phyloP scores from a whole-genome alignment of 2,329 filamentous ascomycete species.

The Clonostachys sp. region DNA sequence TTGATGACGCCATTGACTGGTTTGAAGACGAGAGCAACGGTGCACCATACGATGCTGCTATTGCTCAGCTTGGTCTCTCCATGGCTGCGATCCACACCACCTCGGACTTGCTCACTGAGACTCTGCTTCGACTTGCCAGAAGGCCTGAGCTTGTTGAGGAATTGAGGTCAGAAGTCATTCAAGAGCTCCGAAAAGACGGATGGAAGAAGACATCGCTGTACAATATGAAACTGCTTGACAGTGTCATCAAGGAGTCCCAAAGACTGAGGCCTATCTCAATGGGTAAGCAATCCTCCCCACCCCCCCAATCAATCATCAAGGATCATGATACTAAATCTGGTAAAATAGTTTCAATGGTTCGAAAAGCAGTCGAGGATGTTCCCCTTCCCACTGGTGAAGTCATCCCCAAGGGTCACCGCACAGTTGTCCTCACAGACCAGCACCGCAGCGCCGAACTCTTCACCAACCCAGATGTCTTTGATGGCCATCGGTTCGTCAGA shows the following conservation, averaged over 20 bases:
- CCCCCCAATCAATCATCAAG: slow-evolving; percentile 17
- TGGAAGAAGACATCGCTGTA: slow-evolving; percentile 40
- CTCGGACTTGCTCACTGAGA: slow-evolving; percentile 14
- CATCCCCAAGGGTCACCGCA: slow-evolving; percentile 10
- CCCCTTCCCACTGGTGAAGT: slow-evolving; percentile 8
- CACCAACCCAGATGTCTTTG: slow-evolving; percentile 12
- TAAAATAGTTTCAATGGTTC: slow-evolving; percentile 4
- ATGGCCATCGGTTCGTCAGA: slow-evolving; percentile 18
- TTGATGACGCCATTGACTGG: slow-evolving; percentile 48
- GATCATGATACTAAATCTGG: slow-evolving; percentile 25
- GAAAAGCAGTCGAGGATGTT: slow-evolving; percentile 2
- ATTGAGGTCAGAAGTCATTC: slow-evolving; percentile 32
- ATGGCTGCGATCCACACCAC: slow-evolving; percentile 52
- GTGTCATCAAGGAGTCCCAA: slow-evolving; percentile 45
- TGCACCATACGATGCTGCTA: slow-evolving; percentile 4
- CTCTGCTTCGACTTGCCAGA: slow-evolving; percentile 25
- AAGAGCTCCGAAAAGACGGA: slow-evolving; percentile 5
- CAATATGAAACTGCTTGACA: slow-evolving; percentile 41
- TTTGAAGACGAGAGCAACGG: slow-evolving; percentile 35
- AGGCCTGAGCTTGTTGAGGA: slow-evolving; percentile 25
- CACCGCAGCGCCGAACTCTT: slow-evolving; percentile 15
- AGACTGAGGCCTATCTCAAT: slow-evolving; percentile 33
- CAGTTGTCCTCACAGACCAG: slow-evolving; percentile 8
- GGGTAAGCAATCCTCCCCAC: slow-evolving; percentile 6
- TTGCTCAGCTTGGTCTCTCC: slow-evolving; percentile 14